Base-by-base conservation (phyloP, 257 asterid species). In the Forsythia suspensa region DNA sequence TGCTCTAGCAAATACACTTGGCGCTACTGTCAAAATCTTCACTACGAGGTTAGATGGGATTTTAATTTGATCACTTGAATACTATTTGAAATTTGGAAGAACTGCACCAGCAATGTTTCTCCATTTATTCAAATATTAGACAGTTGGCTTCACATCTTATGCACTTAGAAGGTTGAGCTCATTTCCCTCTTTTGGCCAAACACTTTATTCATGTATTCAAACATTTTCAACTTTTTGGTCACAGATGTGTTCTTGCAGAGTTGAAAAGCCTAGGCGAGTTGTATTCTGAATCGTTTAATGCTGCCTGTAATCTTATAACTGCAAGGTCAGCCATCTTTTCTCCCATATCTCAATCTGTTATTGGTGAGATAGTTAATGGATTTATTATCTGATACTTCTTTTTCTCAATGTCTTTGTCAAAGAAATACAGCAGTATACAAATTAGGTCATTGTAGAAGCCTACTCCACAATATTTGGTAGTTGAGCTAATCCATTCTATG, bases 221-320 rank as follows among this genome's bases (percentile, higher is more conserved):
- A 55, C 12, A 29, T 70, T 24, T 21, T 43, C 20, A 12, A 69
- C 9, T 73, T 29, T 66, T 68, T 80, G 84, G 86, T 79, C 79
- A 83, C 90, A 96, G 99, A 73, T 96, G 98, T 80, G 91, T 84
- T 77, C 85, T 94, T 80, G 97, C 89, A 13, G 99, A 94, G 84
- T 79, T 92, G 91, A 88, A 70, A 85, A 89, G 93, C 79, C 97
- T 96, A n/a, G 98, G 97, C 63, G 81, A 76, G 29, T 73, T 86
- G 38, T 87, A 87, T 79, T 43, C 83, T 16, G 97, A 94, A 41
- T 80, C 97, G 5, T 79, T 86, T 38, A 76, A 83, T 84, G 98
- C 96, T 83, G 96, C 97, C 79, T 71, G 81, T 42, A 85, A 81
- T 78, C 92, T 96, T 77, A 70, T 86, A 41, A 85, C 78, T 71